A percentile compares a stretch with the other conserved stretches of the same genome.
Conservation (phyloP, 2,329 filamentous ascomycete species). For the Verticillium nubilum region DNA sequence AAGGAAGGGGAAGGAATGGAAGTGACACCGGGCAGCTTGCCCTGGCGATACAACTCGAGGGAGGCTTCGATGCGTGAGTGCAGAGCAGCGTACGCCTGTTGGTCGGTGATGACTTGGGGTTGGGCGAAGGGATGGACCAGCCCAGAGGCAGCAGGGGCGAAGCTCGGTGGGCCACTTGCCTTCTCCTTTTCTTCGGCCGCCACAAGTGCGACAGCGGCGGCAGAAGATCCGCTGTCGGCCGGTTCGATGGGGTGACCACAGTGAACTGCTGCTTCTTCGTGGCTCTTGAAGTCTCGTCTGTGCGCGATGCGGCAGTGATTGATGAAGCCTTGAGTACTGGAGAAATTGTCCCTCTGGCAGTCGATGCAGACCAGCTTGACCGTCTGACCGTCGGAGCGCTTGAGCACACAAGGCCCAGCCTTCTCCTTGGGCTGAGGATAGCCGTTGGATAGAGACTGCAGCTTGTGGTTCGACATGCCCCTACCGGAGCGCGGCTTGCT, state of each 20-base stretch:
- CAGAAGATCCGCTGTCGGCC: constrained; percentile 44
- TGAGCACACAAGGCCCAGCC: constrained; percentile 76
- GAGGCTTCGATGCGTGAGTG: constrained; percentile 49
- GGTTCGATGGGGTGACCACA: constrained; percentile 81
- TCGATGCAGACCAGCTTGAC: constrained; percentile 89
- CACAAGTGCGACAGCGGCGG: constrained; percentile 16
- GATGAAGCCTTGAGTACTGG: constrained; percentile 97
- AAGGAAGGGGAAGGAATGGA: constrained; percentile 32
- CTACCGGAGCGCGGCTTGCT: constrained; percentile 46
- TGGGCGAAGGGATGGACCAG: constrained; percentile 59
- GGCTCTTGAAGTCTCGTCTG: constrained; percentile 87
- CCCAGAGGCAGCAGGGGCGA: constrained; percentile 27
- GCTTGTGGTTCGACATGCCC: constrained; percentile 51
- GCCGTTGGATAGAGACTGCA: constrained; percentile 64
- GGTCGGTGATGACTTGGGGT: constrained; percentile 44
- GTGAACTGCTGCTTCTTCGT: constrained; percentile 85
- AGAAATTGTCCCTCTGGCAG: constrained; percentile 86
- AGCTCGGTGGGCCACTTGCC: constrained; percentile 7
- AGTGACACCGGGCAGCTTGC: constrained; percentile 43
- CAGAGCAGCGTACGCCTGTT: constrained; percentile 45
- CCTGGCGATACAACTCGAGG: constrained; percentile 44
- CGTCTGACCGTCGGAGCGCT: constrained; percentile 76
- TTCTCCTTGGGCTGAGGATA: constrained; percentile 74
- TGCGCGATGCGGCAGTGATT: constrained; percentile 98
- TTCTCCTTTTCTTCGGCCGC: constrained; percentile 35